Evolutionary conservation across 352 stramenopile species (phyloP).

Genomic region (Phytophthora palmivora): DNA sequence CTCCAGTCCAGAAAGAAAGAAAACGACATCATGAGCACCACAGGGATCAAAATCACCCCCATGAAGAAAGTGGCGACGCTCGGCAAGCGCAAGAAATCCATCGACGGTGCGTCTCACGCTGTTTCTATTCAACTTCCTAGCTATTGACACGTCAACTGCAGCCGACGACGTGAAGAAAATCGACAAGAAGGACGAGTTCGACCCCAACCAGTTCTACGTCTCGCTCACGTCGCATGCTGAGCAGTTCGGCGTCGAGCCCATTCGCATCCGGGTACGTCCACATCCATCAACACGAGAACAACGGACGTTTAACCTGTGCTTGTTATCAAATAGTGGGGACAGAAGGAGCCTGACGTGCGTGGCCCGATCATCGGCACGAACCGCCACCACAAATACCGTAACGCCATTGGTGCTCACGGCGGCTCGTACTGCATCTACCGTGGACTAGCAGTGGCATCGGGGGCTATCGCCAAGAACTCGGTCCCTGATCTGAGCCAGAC

Average conservation of each 20-base stretch:
- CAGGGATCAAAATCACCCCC: constrained; percentile 29
- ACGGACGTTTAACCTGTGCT: constrained; percentile 13
- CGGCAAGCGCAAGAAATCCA: constrained; percentile 90
- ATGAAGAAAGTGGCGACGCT: constrained; percentile 88
- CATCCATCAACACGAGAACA: not conserved
- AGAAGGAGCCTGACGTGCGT: constrained; percentile 90
- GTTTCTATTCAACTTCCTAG: not conserved
- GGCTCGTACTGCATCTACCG: constrained; percentile 99
- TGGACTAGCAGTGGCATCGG: constrained; percentile 92
- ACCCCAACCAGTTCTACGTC: constrained; percentile 89
- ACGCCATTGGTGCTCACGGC: constrained; percentile 98
- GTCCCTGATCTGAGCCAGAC: constrained; percentile 92
- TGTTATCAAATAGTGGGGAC: constrained; percentile 85
- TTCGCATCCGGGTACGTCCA: constrained; percentile 76
- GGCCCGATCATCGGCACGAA: constrained; percentile 97
- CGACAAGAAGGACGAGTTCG: constrained; percentile 86
- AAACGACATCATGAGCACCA: constrained; percentile 23
- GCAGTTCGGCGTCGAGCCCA: constrained; percentile 87
- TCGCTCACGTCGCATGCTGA: constrained; percentile 89
- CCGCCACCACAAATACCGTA: constrained; percentile 95
- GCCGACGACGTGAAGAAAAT: constrained; percentile 86
- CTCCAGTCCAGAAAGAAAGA: constrained; percentile 14
- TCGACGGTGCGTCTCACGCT: constrained; percentile 60
- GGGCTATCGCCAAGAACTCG: constrained; percentile 72
- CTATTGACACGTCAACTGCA: constrained; percentile 31